These are phyloP conservation scores for Austroboletus rostrupii DNA, from an alignment of 1,284 basidiomycete species.

Conservation along the genomic window DNA sequence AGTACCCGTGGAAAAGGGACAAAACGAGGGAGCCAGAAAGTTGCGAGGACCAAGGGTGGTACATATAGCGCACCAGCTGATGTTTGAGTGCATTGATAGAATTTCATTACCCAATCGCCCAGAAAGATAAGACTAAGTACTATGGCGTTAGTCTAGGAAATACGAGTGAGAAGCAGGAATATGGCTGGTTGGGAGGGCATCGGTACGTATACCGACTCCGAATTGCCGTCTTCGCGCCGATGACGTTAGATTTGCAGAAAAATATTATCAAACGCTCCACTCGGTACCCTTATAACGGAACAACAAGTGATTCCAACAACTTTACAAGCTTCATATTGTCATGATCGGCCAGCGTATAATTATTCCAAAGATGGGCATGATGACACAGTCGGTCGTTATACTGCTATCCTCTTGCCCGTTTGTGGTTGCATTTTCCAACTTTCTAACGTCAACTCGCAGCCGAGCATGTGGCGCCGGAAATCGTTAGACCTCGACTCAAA, in stretches of 20 bases:
- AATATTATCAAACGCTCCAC: too few relatives aligned
- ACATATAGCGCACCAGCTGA: constrained; percentile 36
- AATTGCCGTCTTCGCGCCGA: too few relatives aligned
- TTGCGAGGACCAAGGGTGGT: constrained; percentile 31
- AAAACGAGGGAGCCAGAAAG: constrained; percentile 26
- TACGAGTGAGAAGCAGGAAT: not conserved
- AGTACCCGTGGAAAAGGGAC: constrained; percentile 21
- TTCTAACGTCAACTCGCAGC: not conserved
- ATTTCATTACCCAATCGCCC: too few relatives aligned
- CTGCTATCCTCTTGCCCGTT: not conserved
- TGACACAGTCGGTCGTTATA: not conserved
- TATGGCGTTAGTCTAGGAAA: not conserved
- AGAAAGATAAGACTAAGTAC: too few relatives aligned
- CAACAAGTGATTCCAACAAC: too few relatives aligned
- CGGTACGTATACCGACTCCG: too few relatives aligned
- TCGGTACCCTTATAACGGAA: too few relatives aligned
- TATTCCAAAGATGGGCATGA: too few relatives aligned
- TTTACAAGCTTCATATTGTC: too few relatives aligned
- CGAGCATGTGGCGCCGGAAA: not conserved
- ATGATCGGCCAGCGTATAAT: too few relatives aligned
- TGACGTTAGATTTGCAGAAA: too few relatives aligned
- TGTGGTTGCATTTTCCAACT: not conserved
- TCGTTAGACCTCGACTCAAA: not conserved
- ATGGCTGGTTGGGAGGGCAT: not conserved
- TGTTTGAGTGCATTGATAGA: constrained; percentile 12